Percentiles rank a stretch among this genome's conserved stretches.
Evolutionary conservation across 2,329 filamentous ascomycete species (phyloP).

Genomic region (Cordyceps tenuipes): DNA sequence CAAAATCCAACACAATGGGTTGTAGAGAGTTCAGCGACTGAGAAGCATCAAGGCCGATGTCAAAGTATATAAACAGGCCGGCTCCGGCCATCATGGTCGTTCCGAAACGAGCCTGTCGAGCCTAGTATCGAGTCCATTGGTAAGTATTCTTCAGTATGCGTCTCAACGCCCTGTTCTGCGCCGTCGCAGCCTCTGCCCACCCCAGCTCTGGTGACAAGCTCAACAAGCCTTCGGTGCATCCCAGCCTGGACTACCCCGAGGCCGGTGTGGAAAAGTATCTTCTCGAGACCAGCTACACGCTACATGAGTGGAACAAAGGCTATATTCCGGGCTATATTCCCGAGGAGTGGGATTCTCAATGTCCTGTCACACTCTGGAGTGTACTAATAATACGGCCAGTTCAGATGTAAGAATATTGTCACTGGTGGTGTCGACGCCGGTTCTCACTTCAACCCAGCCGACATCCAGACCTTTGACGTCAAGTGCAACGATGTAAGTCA

Average conservation of each 20-base stretch:
- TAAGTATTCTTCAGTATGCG: neutral
- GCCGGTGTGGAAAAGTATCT: slow-evolving; percentile 2
- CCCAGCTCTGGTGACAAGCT: slow-evolving; percentile 2
- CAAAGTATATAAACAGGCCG: neutral
- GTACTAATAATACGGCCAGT: neutral
- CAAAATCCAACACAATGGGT: neutral
- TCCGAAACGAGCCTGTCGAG: neutral
- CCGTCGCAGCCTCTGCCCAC: slow-evolving; percentile 6
- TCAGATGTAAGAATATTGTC: slow-evolving; percentile 5
- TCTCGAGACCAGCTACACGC: slow-evolving; percentile 4
- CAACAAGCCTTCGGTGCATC: slow-evolving; percentile 5
- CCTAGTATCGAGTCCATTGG: neutral
- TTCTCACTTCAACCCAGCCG: slow-evolving; percentile 3
- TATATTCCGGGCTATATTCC: slow-evolving; percentile 10
- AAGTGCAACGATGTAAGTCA: slow-evolving; percentile 6
- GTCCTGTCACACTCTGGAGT: neutral
- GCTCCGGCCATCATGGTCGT: neutral
- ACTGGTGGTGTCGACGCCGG: slow-evolving; percentile 1
- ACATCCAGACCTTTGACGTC: slow-evolving; percentile 10
- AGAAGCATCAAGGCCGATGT: neutral
- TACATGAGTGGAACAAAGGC: slow-evolving; percentile 9
- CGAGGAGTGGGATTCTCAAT: neutral
- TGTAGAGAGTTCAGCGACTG: neutral
- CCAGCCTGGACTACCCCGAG: slow-evolving; percentile 7
- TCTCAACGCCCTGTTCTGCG: slow-evolving; percentile 1